Base-by-base conservation (phyloP, 306 rosid species). In the Gynostemma pentaphyllum region DNA sequence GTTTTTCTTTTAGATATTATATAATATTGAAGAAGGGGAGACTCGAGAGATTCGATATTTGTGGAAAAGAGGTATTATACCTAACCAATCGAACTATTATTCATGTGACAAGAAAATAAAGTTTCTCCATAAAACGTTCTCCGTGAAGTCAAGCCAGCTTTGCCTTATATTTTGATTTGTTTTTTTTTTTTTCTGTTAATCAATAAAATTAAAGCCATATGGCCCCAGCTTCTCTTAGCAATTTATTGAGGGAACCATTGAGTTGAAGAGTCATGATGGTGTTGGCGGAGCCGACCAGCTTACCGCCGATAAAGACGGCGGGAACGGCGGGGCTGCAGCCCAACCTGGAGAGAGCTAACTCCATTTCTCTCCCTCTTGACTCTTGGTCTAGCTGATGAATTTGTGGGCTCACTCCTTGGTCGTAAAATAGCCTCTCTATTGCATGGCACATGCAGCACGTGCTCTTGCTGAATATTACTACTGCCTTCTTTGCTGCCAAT, bases 391-490 rank as follows among this genome's bases (percentile, higher is more conserved):
- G 81, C 51, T 91, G 89, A 48, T 87, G 76, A 34, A 91, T 90
- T 2, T 78, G 63, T 0, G 92, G 89, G 68, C 86, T 91, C 72
- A 82, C 95, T 10, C 97, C 96, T 55, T 85, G 84, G 49, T 85
- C 96, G 56, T 69, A 75, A 45, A 91, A 74, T 4, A 91, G 80
- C 39, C 91, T 83, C 72, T 77, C 86, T 48, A 91, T 82, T 7
- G 89, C 57, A 80, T 91, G 89, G 21, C 95, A 81, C 85, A 87
- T 85, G 85, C 92, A 83, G 61, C 97, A 91, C 0, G 95, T 57
- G 70, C 82, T 87, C 82, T 81, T 86, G 85, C 95, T 91, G 78
- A 91, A 91, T 65, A 91, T 88, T 72, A 91, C 97, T 60, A 91
- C 96, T 0, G 97, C 81, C 70, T 82, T 91, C 83, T 85, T 90